A percentile compares a stretch with the other conserved stretches of the same genome.
Evolutionary conservation across 148 eudicot species (phyloP).

Genomic region (Dysphania ambrosioides): DNA sequence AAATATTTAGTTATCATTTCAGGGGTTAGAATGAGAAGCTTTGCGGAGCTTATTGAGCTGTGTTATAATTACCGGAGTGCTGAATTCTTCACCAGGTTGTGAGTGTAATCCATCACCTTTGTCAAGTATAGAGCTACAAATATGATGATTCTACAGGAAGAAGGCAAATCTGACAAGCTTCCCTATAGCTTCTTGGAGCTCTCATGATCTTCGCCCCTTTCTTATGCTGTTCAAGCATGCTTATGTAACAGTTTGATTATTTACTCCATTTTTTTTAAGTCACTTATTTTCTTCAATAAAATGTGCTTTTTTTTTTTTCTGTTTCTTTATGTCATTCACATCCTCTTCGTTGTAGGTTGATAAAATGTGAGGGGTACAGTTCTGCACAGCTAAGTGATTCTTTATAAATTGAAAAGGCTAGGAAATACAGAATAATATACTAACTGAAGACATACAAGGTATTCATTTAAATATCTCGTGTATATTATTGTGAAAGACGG

Average conservation of each 20-base stretch:
- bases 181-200: not conserved
- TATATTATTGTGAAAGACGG: conserved; percentile 24
- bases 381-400: conserved; percentile 25
- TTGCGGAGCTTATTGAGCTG: not conserved
- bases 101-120: not conserved
- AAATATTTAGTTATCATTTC: not conserved
- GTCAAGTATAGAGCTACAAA: not conserved
- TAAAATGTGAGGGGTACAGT: conserved; percentile 13
- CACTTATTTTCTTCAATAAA: not conserved
- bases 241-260: not conserved
- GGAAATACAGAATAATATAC: not conserved
- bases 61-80: not conserved
- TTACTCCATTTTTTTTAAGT: not conserved
- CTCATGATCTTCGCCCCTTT: not conserved
- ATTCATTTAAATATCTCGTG: conserved; percentile 9
- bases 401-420: conserved; percentile 15
- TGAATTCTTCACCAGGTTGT: not conserved
- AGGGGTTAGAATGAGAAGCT: not conserved
- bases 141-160: not conserved
- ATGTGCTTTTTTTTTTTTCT: not conserved
- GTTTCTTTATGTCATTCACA: not conserved
- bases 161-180: not conserved
- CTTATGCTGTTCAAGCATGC: not conserved
- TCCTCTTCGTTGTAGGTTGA: conserved; percentile 14
- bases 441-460: conserved; percentile 12